A percentile compares a stretch with the other conserved stretches of the same genome.
phyloP scores from a whole-genome alignment of 306 rosid genomes.

The Prosopis cineraria region DNA sequence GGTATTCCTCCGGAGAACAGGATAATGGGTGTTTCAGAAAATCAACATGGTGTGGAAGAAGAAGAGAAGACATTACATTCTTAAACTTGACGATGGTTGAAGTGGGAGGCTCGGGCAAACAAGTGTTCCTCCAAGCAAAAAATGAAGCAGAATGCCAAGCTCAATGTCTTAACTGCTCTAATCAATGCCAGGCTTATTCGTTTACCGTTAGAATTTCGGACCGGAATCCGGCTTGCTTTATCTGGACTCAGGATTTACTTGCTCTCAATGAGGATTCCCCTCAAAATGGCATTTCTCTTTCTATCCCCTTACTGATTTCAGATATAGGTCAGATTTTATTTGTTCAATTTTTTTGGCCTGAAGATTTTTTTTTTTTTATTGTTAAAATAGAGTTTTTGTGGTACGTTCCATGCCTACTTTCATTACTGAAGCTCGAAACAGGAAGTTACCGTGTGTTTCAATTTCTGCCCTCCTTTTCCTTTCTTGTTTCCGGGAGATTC shows the following conservation, averaged over 20 bases:
- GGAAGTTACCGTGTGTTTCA: background rate
- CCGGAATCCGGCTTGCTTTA: background rate
- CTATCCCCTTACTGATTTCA: background rate
- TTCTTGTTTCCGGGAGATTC: background rate
- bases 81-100: conserved; percentile 28
- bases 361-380: too few relatives aligned
- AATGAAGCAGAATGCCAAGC: conserved; percentile 35
- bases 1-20: too few relatives aligned
- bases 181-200: conserved; percentile 44
- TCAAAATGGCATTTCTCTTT: background rate
- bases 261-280: conserved; percentile 32
- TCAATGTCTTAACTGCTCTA: conserved; percentile 3
- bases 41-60: background rate
- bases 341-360: too few relatives aligned
- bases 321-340: conserved; percentile 47
- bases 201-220: background rate
- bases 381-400: too few relatives aligned
- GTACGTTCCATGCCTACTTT: too few relatives aligned
- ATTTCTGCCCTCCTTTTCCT: background rate
- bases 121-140: fast-evolving
- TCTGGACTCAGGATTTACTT: conserved; percentile 29
- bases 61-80: conserved; percentile 17
- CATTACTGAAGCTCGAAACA: too few relatives aligned
- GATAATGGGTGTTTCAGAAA: conserved; percentile 35
- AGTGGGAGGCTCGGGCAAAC: background rate